These are phyloP conservation scores for Laetiporus sulphureus DNA, from an alignment of 1,284 basidiomycete species.

Conservation along the genomic window DNA sequence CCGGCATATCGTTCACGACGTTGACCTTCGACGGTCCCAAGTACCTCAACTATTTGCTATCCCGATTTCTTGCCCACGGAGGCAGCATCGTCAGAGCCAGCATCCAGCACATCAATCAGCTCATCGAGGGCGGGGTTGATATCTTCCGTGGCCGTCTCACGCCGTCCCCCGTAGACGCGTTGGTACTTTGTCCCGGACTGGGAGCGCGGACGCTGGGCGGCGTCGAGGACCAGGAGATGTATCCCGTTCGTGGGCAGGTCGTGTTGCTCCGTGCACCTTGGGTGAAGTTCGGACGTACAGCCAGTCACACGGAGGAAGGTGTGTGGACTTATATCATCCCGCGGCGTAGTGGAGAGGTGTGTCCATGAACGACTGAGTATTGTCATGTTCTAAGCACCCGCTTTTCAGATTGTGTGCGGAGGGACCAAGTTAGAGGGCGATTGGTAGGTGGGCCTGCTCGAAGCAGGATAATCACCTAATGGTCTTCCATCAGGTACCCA, in stretches of 20 bases:
- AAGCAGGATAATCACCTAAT: too few relatives aligned
- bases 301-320: slow-evolving; percentile 41
- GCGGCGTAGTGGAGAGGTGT: slow-evolving; percentile 49
- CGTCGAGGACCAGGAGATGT: slow-evolving; percentile 40
- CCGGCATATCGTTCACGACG: slow-evolving; percentile 55
- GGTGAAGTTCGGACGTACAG: slow-evolving; percentile 55
- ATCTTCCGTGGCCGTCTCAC: slow-evolving; percentile 28
- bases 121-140: slow-evolving; percentile 50
- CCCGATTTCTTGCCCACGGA: slow-evolving; percentile 53
- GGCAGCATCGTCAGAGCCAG: slow-evolving; percentile 50
- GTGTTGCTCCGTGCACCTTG: slow-evolving; percentile 43
- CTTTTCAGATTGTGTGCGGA: slow-evolving; percentile 61
- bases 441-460: too few relatives aligned
- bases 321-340: slow-evolving; percentile 69
- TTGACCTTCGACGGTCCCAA: slow-evolving; percentile 61
- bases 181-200: slow-evolving; percentile 65
- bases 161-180: slow-evolving; percentile 31
- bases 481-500: too few relatives aligned
- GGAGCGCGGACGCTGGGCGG: slow-evolving; percentile 41
- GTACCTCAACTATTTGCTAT: slow-evolving; percentile 63
- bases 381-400: neutral
- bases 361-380: slow-evolving; percentile 18
- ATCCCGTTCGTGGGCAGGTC: slow-evolving; percentile 48
- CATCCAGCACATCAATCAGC: slow-evolving; percentile 59
- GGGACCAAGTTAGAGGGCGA: slow-evolving; percentile 57